Evolutionary conservation across 768 basidiomycete genomes (phyloP).

Genomic region (Trametes cinnabarina): DNA sequence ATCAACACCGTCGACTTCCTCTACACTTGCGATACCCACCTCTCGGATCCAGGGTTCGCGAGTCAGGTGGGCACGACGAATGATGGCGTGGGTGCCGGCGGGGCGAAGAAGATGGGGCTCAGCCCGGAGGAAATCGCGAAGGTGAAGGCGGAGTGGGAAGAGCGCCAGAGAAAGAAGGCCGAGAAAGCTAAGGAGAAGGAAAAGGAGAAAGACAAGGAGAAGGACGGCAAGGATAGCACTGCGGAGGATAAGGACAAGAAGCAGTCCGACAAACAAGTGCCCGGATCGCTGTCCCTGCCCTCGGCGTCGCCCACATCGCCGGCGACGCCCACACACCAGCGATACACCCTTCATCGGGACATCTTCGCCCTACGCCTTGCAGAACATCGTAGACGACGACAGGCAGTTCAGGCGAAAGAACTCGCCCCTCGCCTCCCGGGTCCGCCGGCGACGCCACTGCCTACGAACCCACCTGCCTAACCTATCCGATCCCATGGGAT

Average conservation of each 20-base stretch:
- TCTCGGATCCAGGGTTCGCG: conserved; percentile 77
- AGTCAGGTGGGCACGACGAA: conserved; percentile 42
- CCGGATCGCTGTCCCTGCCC: conserved; percentile 30
- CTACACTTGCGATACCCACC: conserved; percentile 80
- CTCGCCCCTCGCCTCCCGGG: conserved; percentile 71
- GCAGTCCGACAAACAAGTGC: conserved; percentile 25
- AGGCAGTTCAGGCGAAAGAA: conserved; percentile 63
- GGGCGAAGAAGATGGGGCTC: conserved; percentile 40
- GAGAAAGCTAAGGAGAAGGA: conserved; percentile 54
- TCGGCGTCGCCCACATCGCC: conserved; percentile 28
- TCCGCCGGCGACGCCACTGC: conserved; percentile 41
- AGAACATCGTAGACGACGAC: conserved; percentile 70
- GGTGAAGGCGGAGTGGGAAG: conserved; percentile 80
- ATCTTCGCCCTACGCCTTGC: conserved; percentile 76
- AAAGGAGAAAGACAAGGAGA: conserved; percentile 42
- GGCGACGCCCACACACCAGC: conserved; percentile 57
- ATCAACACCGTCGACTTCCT: conserved; percentile 81
- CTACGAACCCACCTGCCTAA: conserved; percentile 10
- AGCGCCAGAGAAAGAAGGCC: conserved; percentile 59
- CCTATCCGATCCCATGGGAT: not conserved
- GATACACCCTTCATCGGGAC: conserved; percentile 79
- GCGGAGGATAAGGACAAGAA: conserved; percentile 22
- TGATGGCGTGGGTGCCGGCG: conserved; percentile 30
- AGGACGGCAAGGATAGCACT: conserved; percentile 31
- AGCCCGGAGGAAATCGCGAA: conserved; percentile 72